A percentile compares a stretch with the other conserved stretches of the same genome.
Conservation (phyloP, 129 eudicot species). For the Centella asiatica region DNA sequence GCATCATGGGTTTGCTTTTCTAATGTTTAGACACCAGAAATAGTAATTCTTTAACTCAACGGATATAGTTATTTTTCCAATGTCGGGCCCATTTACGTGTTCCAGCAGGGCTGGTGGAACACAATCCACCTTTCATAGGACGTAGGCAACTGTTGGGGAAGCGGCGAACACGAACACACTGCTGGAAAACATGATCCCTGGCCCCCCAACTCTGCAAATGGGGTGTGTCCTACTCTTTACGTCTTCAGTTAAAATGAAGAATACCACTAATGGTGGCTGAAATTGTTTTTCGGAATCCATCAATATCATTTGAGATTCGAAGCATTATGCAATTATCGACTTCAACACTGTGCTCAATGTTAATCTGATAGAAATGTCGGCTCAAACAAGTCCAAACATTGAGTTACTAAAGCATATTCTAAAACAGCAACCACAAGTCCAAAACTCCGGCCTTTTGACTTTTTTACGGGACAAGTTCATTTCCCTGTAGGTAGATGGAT, state of each 20-base stretch:
- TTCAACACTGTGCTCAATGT: not conserved
- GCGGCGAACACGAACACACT: not conserved
- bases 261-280: constrained; percentile 1
- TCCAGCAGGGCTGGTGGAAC: not conserved
- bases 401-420: too few species aligned
- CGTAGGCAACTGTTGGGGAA: not conserved
- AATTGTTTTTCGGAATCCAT: not conserved
- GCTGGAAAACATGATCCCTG: not conserved
- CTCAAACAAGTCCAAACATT: too few species aligned
- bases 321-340: not conserved
- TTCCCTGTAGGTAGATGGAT: too few species aligned
- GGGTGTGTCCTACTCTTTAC: not conserved
- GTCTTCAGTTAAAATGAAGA: not conserved
- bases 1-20: not conserved
- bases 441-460: too few species aligned
- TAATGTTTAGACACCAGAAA: not conserved
- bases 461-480: too few species aligned
- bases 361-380: too few species aligned
- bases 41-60: not conserved
- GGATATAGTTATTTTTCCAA: not conserved
- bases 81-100: not conserved
- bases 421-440: too few species aligned
- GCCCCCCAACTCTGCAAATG: not conserved
- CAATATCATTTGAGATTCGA: not conserved
- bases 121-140: not conserved